Percentiles rank a stretch among this genome's conserved stretches.
phyloP scores from a whole-genome alignment of 1,284 basidiomycete genomes.

The Anthracocystis walkeri region DNA sequence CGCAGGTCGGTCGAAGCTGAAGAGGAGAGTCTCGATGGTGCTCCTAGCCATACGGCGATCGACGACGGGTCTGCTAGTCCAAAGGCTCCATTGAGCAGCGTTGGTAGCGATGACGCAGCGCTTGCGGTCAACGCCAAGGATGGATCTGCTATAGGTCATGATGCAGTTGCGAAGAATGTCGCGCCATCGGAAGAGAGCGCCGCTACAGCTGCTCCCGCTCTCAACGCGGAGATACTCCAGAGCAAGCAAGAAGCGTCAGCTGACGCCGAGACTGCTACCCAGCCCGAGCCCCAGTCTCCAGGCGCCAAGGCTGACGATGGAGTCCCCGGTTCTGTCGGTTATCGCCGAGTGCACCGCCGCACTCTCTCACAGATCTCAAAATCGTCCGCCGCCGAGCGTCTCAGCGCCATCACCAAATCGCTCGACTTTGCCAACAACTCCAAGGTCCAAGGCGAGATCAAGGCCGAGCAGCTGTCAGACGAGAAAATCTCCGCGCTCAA shows the following conservation, averaged over 20 bases:
- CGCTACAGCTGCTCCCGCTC: conserved; percentile 14
- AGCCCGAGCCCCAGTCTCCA: neutral
- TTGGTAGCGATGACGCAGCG: conserved; percentile 16
- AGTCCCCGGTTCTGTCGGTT: conserved; percentile 56
- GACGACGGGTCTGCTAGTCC: conserved; percentile 23
- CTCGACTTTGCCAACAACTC: conserved; percentile 68
- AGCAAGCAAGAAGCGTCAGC: conserved; percentile 6
- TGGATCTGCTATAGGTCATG: neutral
- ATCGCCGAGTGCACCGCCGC: conserved; percentile 50
- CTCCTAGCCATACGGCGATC: conserved; percentile 35
- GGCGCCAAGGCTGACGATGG: conserved; percentile 24
- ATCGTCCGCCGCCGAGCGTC: conserved; percentile 56
- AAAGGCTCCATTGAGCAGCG: conserved; percentile 17
- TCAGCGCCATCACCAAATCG: conserved; percentile 61
- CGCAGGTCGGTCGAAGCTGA: conserved; percentile 27
- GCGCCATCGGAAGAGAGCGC: conserved; percentile 4
- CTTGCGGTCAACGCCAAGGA: conserved; percentile 3
- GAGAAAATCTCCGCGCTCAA: conserved; percentile 35
- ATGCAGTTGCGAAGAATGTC: neutral
- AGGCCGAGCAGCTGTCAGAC: conserved; percentile 42
- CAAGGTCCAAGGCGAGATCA: conserved; percentile 66
- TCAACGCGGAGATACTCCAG: conserved; percentile 19
- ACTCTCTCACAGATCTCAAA: conserved; percentile 59
- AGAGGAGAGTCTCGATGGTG: conserved; percentile 34
- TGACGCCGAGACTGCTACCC: neutral